These are phyloP conservation scores for Cymbopogon citratus DNA, from an alignment of 176 grass and related monocot genomes.

Conservation along the genomic window DNA sequence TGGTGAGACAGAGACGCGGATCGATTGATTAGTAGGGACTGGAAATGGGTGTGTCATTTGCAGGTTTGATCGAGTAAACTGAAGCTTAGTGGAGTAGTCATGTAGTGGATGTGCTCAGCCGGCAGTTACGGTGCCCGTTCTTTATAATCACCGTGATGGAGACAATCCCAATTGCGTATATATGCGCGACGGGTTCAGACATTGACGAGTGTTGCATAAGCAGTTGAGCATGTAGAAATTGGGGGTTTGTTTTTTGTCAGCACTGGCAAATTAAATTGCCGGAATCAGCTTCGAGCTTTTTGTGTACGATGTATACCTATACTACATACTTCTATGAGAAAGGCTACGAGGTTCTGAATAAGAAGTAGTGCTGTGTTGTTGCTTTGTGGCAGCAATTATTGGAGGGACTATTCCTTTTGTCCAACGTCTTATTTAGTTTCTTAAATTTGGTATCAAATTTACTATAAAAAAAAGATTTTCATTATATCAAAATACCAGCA, in stretches of 20 bases:
- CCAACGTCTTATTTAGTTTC: too few relatives aligned
- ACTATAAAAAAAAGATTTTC: too few relatives aligned
- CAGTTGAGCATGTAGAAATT: neutral
- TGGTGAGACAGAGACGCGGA: neutral
- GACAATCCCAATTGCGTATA: neutral
- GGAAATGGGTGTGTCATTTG: neutral
- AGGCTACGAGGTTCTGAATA: neutral
- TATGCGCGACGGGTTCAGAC: neutral
- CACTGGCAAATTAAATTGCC: neutral
- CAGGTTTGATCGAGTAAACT: neutral
- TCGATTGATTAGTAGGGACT: neutral
- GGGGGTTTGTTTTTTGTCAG: neutral
- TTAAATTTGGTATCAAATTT: too few relatives aligned
- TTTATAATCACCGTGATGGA: neutral
- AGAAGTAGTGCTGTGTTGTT: neutral
- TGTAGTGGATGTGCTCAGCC: neutral
- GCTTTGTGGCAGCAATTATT: neutral
- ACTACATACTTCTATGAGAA: neutral
- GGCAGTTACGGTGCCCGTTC: neutral
- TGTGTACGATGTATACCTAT: too few relatives aligned
- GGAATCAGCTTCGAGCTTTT: neutral
- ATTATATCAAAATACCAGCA: too few relatives aligned
- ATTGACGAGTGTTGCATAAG: neutral
- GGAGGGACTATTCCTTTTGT: neutral
- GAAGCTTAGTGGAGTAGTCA: neutral